A percentile compares a stretch with the other conserved stretches of the same genome.
These are phyloP conservation scores for Cyphellophora europaea DNA, from an alignment of 2,329 filamentous ascomycete species.

Conservation along the genomic window DNA sequence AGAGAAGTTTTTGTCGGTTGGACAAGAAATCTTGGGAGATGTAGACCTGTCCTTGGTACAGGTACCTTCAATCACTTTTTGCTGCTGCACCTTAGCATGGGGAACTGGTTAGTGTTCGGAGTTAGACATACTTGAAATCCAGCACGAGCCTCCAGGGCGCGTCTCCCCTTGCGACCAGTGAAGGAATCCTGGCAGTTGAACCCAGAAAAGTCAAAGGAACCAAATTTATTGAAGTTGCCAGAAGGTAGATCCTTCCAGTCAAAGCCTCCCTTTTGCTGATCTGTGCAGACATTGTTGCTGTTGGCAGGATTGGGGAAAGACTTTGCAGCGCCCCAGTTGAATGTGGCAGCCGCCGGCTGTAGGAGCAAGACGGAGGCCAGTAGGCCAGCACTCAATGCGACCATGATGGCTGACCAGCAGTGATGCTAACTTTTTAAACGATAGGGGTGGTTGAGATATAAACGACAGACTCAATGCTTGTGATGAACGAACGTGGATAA, in stretches of 20 bases:
- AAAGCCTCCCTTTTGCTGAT: conserved; percentile 61
- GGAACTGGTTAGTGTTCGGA: no score
- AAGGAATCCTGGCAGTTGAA: conserved; percentile 58
- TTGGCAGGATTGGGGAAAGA: conserved; percentile 61
- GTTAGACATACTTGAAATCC: no score
- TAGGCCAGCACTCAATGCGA: conserved; percentile 22
- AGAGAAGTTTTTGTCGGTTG: conserved; percentile 56
- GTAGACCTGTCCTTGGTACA: conserved; percentile 28
- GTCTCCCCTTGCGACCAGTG: conserved; percentile 44
- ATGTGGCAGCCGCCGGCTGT: conserved; percentile 37
- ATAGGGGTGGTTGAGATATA: conserved; percentile 3
- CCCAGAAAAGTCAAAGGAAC: conserved; percentile 64
- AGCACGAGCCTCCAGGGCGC: conserved; percentile 35
- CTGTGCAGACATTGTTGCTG: conserved; percentile 66
- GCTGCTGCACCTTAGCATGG: conserved; percentile 39
- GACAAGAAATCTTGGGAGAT: conserved; percentile 52
- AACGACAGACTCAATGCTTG: conserved; percentile 4
- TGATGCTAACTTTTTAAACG: no score
- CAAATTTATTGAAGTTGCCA: conserved; percentile 57
- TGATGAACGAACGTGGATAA: no score
- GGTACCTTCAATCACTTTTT: conserved; percentile 52
- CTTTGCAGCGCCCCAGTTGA: conserved; percentile 39
- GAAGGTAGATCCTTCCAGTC: conserved; percentile 56
- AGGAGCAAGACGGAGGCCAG: conserved; percentile 36
- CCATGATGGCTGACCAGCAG: conserved; percentile 16